Evolutionary conservation across 768 basidiomycete genomes (phyloP).

Genomic region (Thelephora ganbajun): DNA sequence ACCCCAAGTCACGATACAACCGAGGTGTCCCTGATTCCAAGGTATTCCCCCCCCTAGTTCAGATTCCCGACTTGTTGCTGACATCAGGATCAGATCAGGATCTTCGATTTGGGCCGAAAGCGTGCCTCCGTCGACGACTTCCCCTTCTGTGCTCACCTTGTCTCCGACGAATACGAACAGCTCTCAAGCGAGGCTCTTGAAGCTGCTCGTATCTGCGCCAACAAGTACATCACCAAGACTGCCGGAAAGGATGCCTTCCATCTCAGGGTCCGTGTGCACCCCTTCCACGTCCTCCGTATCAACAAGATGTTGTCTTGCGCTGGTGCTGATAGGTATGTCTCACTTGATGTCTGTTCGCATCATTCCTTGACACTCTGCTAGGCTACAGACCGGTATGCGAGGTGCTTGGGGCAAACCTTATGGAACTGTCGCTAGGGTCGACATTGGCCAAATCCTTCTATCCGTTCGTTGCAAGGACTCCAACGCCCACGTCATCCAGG

Average conservation of each 20-base stretch:
- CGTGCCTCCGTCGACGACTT: conserved; percentile 95
- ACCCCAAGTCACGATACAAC: conserved; percentile 91
- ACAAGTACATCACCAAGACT: conserved; percentile 99
- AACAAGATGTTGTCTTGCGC: conserved; percentile 99
- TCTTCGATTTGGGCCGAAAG: conserved; percentile 93
- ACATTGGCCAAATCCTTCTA: conserved; percentile 93
- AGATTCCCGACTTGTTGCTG: neutral
- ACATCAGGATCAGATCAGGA: conserved; percentile 60
- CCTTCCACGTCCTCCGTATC: conserved; percentile 97
- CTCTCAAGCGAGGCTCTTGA: conserved; percentile 92
- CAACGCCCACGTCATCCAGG: conserved; percentile 81
- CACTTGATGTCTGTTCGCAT: neutral
- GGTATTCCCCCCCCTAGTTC: conserved; percentile 25
- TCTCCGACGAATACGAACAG: conserved; percentile 97
- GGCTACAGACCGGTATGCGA: conserved; percentile 95
- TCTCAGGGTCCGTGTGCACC: conserved; percentile 90
- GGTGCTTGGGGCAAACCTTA: conserved; percentile 99
- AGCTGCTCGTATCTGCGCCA: conserved; percentile 97
- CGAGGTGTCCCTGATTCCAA: conserved; percentile 97
- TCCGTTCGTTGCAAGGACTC: conserved; percentile 85
- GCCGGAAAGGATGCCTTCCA: conserved; percentile 99
- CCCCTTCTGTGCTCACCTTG: conserved; percentile 92
- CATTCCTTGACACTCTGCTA: conserved; percentile 13
- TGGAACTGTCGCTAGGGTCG: conserved; percentile 88
- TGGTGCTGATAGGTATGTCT: conserved; percentile 81